Base-by-base conservation (phyloP, 2,329 filamentous ascomycete genomes). In the Eurotiales sp. region DNA sequence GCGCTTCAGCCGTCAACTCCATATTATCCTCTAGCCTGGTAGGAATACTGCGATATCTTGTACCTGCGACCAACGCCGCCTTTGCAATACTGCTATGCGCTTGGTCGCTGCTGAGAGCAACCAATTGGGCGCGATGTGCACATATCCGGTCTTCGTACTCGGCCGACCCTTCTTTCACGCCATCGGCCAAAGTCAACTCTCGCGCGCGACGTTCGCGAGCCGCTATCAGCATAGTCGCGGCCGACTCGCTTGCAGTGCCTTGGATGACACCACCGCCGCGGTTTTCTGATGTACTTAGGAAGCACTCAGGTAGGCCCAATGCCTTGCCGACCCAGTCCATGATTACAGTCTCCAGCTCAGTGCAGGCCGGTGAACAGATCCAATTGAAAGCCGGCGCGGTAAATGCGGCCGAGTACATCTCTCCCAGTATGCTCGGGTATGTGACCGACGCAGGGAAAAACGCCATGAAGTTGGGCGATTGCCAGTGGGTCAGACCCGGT, bases 331-430 rank as follows among this genome's bases (percentile, higher is more conserved):
- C 74, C 91, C 92, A 97, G 71, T 97, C 92, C 67, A 96, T 79
- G 39, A 96, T 86, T 21, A 96, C 80, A 0, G 91, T 96, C 76
- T 97, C 92, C 43, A 97, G 80, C 73, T 97, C 92, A 0, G 92
- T 97, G 15, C 93, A 86, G 6, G 88, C 90, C 0, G 92, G 92
- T 5, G 86, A 90, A 72, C 92, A 96, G 57, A 96, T 84, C 92
- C 92, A 97, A 72, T 97, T 97, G 78, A 97, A 97, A 34, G 90
- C 90, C 1, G 92, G 90, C 14, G 88, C 88, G 11, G 85, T 93
- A 72, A 96, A 91, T 6, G 90, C 87, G 4, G 88, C 85, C 39
- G 84, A 89, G 76, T 96, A 97, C 75, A 97, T 84, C 72, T 97
- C 92, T 17, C 90, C 92, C 10, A 97, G 79, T 68, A 96, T 92